Evolutionary conservation across 177 flowering plant species (phyloP), one percentile per base, ranked within the genome.

Genomic region (Vitis hybrid): DNA sequence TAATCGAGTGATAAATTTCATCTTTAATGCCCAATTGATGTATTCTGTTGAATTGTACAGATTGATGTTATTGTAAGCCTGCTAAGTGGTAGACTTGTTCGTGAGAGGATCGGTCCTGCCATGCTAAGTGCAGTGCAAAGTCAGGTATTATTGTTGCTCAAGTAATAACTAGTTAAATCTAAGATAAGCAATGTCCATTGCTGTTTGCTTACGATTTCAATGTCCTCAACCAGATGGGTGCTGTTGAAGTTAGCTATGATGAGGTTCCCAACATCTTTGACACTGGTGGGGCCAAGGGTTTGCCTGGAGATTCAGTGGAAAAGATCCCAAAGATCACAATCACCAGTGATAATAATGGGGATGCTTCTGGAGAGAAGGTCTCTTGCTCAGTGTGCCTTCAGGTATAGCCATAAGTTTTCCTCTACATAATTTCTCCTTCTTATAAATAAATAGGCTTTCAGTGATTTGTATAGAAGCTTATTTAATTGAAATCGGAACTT

Each of bases 91-190:
- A 86, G 96, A 73, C 88, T 94, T 65, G 98, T 94, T 3, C 90
- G 97, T 31, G 98, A 90, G 70, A 85, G 88, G 51, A 90, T 94
- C 20, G 97, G 95, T 60, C 98, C 98, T 2, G 97, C 94, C 17
- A 89, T 94, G 92, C 80, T 92, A 28, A 94, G 92, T 86, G 97
- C 97, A 60, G 97, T 91, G 1, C 93, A 91, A 71, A 90, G 94
- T 81, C 98, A 94, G 95, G 98, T 92, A 82, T 44, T 19, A 11
- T 4, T 76, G 61, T 15, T 5, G 54, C 56, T 1, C 64, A 68
- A 7, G 2, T 31, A 8, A 9, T 50, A 13, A 28, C 9, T 10
- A 7, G 38, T 14, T 38, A 57, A 20, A 4, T 4, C 3, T 2
- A 3, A 15, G 47, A 12, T 38, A 44, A 4, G 4, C 3, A 18